Percentiles rank a stretch among this genome's conserved stretches.
phyloP scores from a whole-genome alignment of 306 rosid genomes.

The Cucurbita maxima region DNA sequence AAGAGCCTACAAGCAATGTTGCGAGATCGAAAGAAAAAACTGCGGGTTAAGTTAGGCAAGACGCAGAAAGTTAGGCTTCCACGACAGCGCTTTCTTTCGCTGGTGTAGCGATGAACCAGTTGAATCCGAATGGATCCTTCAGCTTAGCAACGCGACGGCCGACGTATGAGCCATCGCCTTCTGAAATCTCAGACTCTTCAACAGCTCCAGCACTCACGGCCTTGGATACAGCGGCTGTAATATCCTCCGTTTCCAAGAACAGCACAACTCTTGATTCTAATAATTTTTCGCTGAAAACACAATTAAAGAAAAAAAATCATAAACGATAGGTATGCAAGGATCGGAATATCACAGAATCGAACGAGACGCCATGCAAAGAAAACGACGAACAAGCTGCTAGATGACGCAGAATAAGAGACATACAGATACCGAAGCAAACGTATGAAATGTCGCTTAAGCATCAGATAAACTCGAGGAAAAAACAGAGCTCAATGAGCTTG shows the following conservation, averaged over 20 bases:
- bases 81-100: slow-evolving; percentile 8
- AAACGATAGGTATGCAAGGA: too few species aligned
- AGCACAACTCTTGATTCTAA: slow-evolving; percentile 21
- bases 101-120: slow-evolving; percentile 32
- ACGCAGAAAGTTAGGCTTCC: slow-evolving; percentile 8
- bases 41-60: background rate
- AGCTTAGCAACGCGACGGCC: slow-evolving; percentile 46
- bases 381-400: background rate
- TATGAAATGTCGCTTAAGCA: background rate
- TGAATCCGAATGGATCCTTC: slow-evolving; percentile 60
- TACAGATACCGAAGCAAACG: background rate
- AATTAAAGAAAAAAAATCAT: background rate
- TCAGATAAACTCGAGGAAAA: background rate
- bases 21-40: background rate
- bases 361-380: background rate
- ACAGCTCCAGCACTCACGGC: slow-evolving; percentile 50
- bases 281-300: slow-evolving; percentile 18
- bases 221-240: slow-evolving; percentile 33
- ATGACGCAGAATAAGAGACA: background rate
- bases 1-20: background rate
- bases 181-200: slow-evolving; percentile 23
- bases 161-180: slow-evolving; percentile 37
- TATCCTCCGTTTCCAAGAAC: slow-evolving; percentile 40
- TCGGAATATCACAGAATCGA: background rate
- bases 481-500: background rate